Evolutionary conservation across 1,284 basidiomycete species (phyloP).

Genomic region (Ustilago xerochloae): DNA sequence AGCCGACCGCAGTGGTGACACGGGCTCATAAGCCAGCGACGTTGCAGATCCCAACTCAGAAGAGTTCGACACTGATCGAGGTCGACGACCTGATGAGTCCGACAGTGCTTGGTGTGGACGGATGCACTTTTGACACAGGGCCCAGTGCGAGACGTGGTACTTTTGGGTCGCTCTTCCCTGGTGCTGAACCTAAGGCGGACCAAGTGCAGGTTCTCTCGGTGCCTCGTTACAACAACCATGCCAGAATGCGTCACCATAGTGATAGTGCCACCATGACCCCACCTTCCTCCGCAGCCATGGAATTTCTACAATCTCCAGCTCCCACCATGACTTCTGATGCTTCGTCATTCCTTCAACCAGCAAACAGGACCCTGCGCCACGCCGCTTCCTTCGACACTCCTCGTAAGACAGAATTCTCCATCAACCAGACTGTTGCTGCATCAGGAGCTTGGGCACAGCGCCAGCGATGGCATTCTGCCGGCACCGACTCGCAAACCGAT

Average conservation of each 20-base stretch:
- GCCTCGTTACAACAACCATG: not conserved
- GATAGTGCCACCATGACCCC: constrained; percentile 8
- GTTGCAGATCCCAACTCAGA: constrained; percentile 1
- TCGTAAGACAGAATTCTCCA: not conserved
- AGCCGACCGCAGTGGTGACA: not conserved
- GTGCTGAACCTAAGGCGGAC: not conserved
- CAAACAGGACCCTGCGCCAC: not conserved
- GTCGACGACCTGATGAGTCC: not conserved
- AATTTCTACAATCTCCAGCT: constrained; percentile 13
- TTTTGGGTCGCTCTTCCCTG: constrained; percentile 10
- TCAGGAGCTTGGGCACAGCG: constrained; percentile 3
- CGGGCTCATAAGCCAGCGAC: constrained; percentile 10
- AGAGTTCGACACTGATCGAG: not conserved
- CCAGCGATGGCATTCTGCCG: constrained; percentile 23
- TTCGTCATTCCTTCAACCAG: not conserved
- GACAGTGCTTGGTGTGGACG: not conserved
- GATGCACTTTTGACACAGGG: not conserved
- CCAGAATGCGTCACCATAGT: not conserved
- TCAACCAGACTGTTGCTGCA: not conserved
- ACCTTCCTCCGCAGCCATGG: constrained; percentile 21
- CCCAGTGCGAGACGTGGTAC: constrained; percentile 8
- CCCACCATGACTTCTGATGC: not conserved
- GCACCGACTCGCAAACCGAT: not conserved
- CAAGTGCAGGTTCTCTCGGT: not conserved
- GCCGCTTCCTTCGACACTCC: constrained; percentile 14